phyloP scores from a whole-genome alignment of 2,329 filamentous ascomycete genomes.

The Colletotrichum spinosum region DNA sequence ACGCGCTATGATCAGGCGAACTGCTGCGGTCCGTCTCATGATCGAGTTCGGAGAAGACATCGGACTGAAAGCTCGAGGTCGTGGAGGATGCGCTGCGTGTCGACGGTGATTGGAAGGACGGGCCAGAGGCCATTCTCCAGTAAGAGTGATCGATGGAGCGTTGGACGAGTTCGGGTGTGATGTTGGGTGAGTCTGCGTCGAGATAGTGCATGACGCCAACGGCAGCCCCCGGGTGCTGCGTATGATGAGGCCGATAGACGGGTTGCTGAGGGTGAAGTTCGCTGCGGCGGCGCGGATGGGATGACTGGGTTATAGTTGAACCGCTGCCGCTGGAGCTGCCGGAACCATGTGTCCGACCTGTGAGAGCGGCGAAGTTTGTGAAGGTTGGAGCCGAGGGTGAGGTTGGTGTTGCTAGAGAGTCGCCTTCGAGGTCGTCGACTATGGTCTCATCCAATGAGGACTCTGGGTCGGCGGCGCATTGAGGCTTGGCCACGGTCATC shows the following conservation, averaged over 20 bases:
- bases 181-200: constrained; percentile 67
- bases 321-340: constrained; percentile 54
- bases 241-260: background rate
- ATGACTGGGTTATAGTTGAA: constrained; percentile 53
- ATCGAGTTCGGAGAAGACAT: constrained; percentile 51
- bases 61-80: constrained; percentile 66
- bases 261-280: constrained; percentile 25
- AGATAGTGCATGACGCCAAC: constrained; percentile 63
- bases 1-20: constrained; percentile 55
- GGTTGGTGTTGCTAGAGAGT: background rate
- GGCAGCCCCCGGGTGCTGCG: constrained; percentile 25
- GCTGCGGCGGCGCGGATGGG: constrained; percentile 38
- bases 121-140: constrained; percentile 42
- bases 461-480: constrained; percentile 17
- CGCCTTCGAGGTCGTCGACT: constrained; percentile 6
- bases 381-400: constrained; percentile 45
- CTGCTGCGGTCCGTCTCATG: constrained; percentile 58
- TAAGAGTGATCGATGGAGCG: constrained; percentile 45
- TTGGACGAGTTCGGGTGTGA: constrained; percentile 48
- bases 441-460: constrained; percentile 32
- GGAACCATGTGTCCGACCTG: constrained; percentile 47
- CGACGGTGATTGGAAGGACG: constrained; percentile 44
- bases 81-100: constrained; percentile 52
- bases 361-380: constrained; percentile 43
- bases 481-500: background rate